These are phyloP conservation scores for Mycena kentingensis DNA, from an alignment of 768 basidiomycete species.

Conservation along the genomic window DNA sequence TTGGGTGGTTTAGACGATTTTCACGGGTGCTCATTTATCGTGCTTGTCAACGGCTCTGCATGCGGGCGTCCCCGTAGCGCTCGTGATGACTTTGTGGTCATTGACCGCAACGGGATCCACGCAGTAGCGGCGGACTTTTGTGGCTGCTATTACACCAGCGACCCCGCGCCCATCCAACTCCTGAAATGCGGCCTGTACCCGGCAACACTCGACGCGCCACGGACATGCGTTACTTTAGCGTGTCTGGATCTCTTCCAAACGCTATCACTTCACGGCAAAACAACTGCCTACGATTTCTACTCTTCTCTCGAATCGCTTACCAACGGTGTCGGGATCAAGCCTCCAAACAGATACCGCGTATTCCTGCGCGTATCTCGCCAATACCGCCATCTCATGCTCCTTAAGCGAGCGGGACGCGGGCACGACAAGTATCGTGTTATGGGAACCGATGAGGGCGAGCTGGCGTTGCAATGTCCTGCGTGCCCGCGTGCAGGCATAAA, in stretches of 20 bases:
- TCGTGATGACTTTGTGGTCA: not conserved
- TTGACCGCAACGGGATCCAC: not conserved
- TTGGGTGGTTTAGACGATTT: too few relatives aligned
- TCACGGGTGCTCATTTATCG: too few relatives aligned
- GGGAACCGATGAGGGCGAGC: constrained; percentile 28
- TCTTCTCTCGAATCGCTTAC: not conserved
- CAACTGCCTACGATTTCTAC: constrained; percentile 9
- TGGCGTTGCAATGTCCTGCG: constrained; percentile 34
- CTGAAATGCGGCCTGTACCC: constrained; percentile 1
- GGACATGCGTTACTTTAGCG: not conserved
- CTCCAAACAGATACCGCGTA: constrained; percentile 11
- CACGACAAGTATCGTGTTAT: constrained; percentile 24
- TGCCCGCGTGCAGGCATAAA: constrained; percentile 37
- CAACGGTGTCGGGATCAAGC: not conserved
- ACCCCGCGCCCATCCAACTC: not conserved
- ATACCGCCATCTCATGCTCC: constrained; percentile 29
- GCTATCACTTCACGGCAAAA: constrained; percentile 8
- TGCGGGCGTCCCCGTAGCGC: too few relatives aligned
- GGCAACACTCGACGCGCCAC: not conserved
- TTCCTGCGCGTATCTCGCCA: constrained; percentile 16
- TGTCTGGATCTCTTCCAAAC: not conserved
- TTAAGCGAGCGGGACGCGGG: constrained; percentile 29
- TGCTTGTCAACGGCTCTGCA: too few relatives aligned
- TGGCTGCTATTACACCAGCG: not conserved
- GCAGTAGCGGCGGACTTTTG: not conserved